Conservation (phyloP, 768 basidiomycete genomes). For the Coprinopsis marcescibilis region DNA sequence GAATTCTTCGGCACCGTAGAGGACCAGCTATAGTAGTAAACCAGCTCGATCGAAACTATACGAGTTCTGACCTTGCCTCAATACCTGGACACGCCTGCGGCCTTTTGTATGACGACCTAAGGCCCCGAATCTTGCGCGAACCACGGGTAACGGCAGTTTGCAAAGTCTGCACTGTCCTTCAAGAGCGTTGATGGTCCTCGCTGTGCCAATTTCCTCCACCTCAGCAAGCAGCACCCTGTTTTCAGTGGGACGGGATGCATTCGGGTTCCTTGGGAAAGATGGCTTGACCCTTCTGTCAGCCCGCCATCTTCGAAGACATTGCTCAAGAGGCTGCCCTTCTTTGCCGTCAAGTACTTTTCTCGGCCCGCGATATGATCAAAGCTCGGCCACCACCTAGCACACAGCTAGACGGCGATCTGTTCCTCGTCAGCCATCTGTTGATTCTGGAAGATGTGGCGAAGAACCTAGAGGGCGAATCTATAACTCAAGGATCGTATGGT, state of each 20-base stretch:
- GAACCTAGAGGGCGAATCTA: constrained; percentile 52
- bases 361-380: constrained; percentile 63
- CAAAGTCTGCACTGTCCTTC: constrained; percentile 93
- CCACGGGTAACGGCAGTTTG: constrained; percentile 82
- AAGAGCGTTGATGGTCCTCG: constrained; percentile 95
- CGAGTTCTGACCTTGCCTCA: constrained; percentile 21
- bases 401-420: constrained; percentile 71
- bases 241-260: constrained; percentile 4
- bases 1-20: constrained; percentile 87
- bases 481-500: constrained; percentile 25
- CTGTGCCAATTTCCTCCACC: constrained; percentile 39
- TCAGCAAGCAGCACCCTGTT: constrained; percentile 12
- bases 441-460: constrained; percentile 87
- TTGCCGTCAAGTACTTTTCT: constrained; percentile 75
- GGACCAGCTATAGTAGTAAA: constrained; percentile 47
- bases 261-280: constrained; percentile 9
- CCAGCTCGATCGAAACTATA: constrained; percentile 6
- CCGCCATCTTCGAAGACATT: constrained; percentile 94
- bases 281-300: constrained; percentile 37
- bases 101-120: constrained; percentile 90
- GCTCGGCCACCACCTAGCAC: constrained; percentile 40
- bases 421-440: constrained; percentile 85
- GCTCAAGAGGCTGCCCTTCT: constrained; percentile 87
- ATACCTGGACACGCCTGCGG: constrained; percentile 88
- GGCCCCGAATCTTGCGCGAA: constrained; percentile 93